Percentiles rank a stretch among this genome's conserved stretches.
Conservation (phyloP, 2,329 filamentous ascomycete species). For the Cladobotryum mycophilum region DNA sequence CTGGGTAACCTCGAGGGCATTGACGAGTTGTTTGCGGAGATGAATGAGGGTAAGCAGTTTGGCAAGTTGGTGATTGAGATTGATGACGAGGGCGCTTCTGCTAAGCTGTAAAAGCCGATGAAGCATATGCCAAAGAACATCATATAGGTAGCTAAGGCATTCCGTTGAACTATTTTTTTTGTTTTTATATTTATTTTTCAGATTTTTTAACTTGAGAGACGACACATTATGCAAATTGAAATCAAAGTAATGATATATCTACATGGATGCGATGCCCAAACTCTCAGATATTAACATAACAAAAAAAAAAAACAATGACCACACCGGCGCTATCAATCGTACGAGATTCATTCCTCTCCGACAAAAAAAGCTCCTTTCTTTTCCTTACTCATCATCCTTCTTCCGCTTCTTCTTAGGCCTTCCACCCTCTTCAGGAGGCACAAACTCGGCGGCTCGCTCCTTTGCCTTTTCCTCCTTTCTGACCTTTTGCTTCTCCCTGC, state of each 20-base stretch:
- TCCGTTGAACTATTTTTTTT: not conserved
- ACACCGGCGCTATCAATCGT: not conserved
- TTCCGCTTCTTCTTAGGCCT: slow-evolving; percentile 59
- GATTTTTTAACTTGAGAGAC: not conserved
- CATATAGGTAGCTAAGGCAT: not conserved
- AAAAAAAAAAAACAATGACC: slow-evolving; percentile 2
- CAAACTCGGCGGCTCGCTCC: slow-evolving; percentile 78
- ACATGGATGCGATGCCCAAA: not conserved
- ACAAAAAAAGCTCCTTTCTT: not conserved
- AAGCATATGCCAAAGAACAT: not conserved
- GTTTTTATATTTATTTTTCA: too few species aligned
- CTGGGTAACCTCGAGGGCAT: slow-evolving; percentile 74
- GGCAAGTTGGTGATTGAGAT: slow-evolving; percentile 85
- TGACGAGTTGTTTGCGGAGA: slow-evolving; percentile 77
- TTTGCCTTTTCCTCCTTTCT: slow-evolving; percentile 85
- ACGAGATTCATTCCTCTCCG: not conserved
- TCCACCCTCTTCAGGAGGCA: slow-evolving; percentile 72
- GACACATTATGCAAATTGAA: not conserved
- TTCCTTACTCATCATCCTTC: slow-evolving; percentile 37
- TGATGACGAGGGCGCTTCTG: slow-evolving; percentile 26
- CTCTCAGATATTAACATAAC: slow-evolving; percentile 8
- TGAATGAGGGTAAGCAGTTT: slow-evolving; percentile 81
- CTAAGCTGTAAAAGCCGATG: slow-evolving; percentile 35
- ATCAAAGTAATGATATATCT: not conserved
- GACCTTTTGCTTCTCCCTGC: slow-evolving; percentile 75